Evolutionary conservation across 495 filamentous ascomycete genomes (phyloP).

Genomic region (Terfezia boudieri): DNA sequence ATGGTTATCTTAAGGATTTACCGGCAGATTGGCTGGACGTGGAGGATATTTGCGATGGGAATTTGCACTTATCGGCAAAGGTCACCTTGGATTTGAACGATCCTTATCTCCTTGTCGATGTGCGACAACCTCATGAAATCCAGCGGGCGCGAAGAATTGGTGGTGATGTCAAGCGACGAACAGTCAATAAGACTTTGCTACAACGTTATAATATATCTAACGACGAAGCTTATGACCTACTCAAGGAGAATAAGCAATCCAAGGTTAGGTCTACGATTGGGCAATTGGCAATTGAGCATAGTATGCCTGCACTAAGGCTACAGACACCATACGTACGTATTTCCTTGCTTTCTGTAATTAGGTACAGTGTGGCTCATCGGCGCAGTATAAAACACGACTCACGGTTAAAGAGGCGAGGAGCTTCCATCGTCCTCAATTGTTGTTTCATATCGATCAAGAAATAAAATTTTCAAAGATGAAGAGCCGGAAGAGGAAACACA

Average conservation of each 20-base stretch:
- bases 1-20: slow-evolving; percentile 27
- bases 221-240: slow-evolving; percentile 77
- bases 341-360: background rate
- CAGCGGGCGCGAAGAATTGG: slow-evolving; percentile 21
- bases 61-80: slow-evolving; percentile 44
- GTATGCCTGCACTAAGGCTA: slow-evolving; percentile 67
- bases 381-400: slow-evolving; percentile 59
- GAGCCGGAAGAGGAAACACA: slow-evolving; percentile 58
- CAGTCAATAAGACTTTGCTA: slow-evolving; percentile 23
- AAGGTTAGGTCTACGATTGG: slow-evolving; percentile 82
- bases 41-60: slow-evolving; percentile 25
- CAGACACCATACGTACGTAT: slow-evolving; percentile 59
- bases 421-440: slow-evolving; percentile 62
- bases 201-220: slow-evolving; percentile 88
- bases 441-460: slow-evolving; percentile 33
- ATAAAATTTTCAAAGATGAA: slow-evolving; percentile 37
- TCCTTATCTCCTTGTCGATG: slow-evolving; percentile 58
- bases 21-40: slow-evolving; percentile 26
- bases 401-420: slow-evolving; percentile 58
- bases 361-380: background rate
- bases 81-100: slow-evolving; percentile 80
- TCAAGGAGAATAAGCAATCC: slow-evolving; percentile 92
- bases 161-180: slow-evolving; percentile 26
- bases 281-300: slow-evolving; percentile 69
- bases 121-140: slow-evolving; percentile 23